A percentile compares a stretch with the other conserved stretches of the same genome.
Evolutionary conservation across 2,329 filamentous ascomycete genomes (phyloP).

Genomic region (Arthrobotrys musiformis): DNA sequence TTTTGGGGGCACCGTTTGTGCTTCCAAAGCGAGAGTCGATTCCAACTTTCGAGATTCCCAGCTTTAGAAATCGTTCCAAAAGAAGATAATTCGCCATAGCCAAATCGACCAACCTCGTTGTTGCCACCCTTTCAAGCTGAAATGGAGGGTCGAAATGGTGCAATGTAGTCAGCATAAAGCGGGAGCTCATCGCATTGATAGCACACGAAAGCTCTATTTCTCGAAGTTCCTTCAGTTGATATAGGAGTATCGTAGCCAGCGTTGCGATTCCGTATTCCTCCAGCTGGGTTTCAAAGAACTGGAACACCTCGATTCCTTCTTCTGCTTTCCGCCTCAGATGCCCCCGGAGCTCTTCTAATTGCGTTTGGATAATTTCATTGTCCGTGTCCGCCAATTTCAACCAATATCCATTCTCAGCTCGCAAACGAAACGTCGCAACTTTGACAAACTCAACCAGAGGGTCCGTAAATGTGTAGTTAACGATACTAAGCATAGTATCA

Average conservation of each 20-base stretch:
- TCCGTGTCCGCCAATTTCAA: constrained; percentile 7
- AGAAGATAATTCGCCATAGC: constrained; percentile 21
- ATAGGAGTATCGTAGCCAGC: constrained; percentile 32
- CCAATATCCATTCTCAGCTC: constrained; percentile 16
- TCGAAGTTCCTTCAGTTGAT: constrained; percentile 7
- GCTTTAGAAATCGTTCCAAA: constrained; percentile 10
- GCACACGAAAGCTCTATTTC: constrained; percentile 27
- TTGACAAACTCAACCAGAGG: constrained; percentile 27
- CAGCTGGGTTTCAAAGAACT: constrained; percentile 22
- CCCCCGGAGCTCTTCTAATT: neutral
- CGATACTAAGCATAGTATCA: constrained; percentile 20
- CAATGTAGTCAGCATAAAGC: constrained; percentile 28
- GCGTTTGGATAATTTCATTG: neutral
- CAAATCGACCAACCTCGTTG: constrained; percentile 23
- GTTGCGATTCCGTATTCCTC: constrained; percentile 26
- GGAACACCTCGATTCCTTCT: constrained; percentile 8
- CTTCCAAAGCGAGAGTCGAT: constrained; percentile 35
- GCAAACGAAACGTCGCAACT: constrained; percentile 28
- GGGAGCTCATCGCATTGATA: constrained; percentile 12
- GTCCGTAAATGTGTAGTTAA: constrained; percentile 26
- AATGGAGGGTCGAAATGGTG: constrained; percentile 33
- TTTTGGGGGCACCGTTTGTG: neutral
- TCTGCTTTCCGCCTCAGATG: neutral
- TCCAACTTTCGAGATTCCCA: neutral
- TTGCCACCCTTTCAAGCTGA: neutral